Evolutionary conservation across 805 yeast genomes (phyloP), one percentile per base, ranked within the genome.

Genomic region (Lipomyces spencermartinsiae): DNA sequence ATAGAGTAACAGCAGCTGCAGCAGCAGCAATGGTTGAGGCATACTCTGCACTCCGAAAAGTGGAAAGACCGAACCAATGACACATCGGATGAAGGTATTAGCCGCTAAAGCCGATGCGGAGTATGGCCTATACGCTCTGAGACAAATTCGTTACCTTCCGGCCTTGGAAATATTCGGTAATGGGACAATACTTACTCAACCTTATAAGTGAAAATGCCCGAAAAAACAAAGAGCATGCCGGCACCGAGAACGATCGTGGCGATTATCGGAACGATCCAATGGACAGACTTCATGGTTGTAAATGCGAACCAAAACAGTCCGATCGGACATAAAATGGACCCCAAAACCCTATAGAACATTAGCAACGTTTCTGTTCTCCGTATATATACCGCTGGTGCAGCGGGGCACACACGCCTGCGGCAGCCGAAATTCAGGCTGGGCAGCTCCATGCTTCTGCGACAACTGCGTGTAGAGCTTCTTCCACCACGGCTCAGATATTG

Each of bases 81-180:
- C 81, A 54, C 78, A 69, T 77, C 89, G 79, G 19, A 85, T 79
- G 64, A 86, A 79, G 0, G 86, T 89, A 78, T 90, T 91, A 6
- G 94, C 95, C 49, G 94, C 94, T 68, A 91, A 76, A 2, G 92
- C 91, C n/a, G 91, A 86, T 0, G 95, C 95, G 37, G 90, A 87
- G 34, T 70, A 78, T 10, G 80, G 74, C 71, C 84, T 78, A 71
- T 81, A 82, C 34, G 80, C 83, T 66, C 46, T 82, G 54, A 9
- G 25, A 19, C 8, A 82, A 78, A 4, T 85, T 85, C 57, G 82
- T 68, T 83, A 78, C 10, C 10, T 14, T 10, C 29, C 29, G 29
- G 29, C 72, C 85, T 77, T 70, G 43, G 14, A 78, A 83, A 74
- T 83, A 86, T 4, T 85, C 83, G 61, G 81, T 78, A 19, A 74